Base-by-base conservation (phyloP, 164 flowering plant genomes). In the Nelumbo lutea region DNA sequence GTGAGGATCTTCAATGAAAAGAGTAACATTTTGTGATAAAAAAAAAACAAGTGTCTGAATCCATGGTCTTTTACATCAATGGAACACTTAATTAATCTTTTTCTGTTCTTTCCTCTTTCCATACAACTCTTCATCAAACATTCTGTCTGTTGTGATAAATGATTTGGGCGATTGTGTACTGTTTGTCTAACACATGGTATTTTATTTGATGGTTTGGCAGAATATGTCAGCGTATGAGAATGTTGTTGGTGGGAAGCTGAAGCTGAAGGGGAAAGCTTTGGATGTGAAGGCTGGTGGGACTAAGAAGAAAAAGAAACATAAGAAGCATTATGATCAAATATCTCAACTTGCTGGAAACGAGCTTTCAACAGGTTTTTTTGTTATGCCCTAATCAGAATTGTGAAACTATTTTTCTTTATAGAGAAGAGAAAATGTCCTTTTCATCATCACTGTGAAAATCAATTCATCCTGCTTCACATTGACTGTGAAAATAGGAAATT, bases 231-330 rank as follows among this genome's bases (percentile, higher is more conserved):
- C 72, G 4, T 88, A 86, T 75, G 92, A 90, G 11, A 88, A 86
- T 78, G 87, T 88, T 61, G 86, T 90, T 61, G 86, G 82, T 44
- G 90, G 97, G 73, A 90, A 86, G 78, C 74, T 88, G 75, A 90
- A 88, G 76, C 81, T 90, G 62, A 90, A 88, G 73, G 94, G 97
- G 11, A 90, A 89, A 75, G 88, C 92, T 8, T 66, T 90, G 64
- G 88, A 87, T 82, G 85, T 83, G 72, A 85, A 82, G 73, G 87
- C 84, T 61, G 92, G 87, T 51, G 88, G 91, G 1, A 42, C 83
- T 39, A 87, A 85, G 85, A 89, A 89, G 82, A 89, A 86, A 62
- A 87, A 87, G 89, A 85, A 86, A 64, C 75, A 73, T 9, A 87
- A 78, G 82, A 84, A 87, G 77, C 73, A 73, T 8, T 63, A 73